Base-by-base conservation (phyloP, 2,329 filamentous ascomycete genomes). In the Aspergillus floridensis region DNA sequence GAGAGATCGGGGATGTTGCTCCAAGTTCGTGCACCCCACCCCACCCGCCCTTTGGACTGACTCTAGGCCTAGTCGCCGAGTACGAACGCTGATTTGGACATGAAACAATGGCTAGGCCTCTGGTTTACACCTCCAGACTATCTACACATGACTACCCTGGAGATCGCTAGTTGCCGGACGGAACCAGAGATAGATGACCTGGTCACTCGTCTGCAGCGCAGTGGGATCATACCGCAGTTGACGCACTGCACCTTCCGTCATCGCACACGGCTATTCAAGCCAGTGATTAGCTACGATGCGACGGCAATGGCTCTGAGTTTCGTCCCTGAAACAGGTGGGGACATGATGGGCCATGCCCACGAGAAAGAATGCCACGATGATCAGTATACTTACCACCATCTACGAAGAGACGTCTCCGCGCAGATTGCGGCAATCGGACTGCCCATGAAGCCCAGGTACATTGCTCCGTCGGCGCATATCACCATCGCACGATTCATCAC, bases 271-370 rank as follows among this genome's bases (percentile, higher is more conserved):
- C 85, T 97, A 3, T 85, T 96, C 61, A 95, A 90, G 74, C 93
- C 93, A 1, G 82, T 89, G 72, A 74, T 98, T 49, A 92, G 90
- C 24, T 96, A 90, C 71, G 93, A 98, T 72, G 84, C 90, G 1
- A 88, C 92, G 5, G 93, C 92, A 16, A 81, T 97, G 57, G 93
- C 93, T 1, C 77, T 98, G 35, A 95, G 90, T 26, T 97, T 96
- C 75, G 79, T 97, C 1, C 93, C 93, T 0, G 91, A 91, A 0
- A 83, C 86, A 4, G 87, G 32, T 12, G 32, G 32, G 12, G 32
- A 35, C 12, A 86, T 11, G 88, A 92, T 76, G 68, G 73, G 35
- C 56, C 49, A 31, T 21, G 26, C 8, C 19, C 32, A 44, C 16
- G 6, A 48, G 19, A 7, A 56, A 1, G 69, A 81, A 44, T 19